phyloP scores from a whole-genome alignment of 805 yeast species.

The Candida taoyuanica region DNA sequence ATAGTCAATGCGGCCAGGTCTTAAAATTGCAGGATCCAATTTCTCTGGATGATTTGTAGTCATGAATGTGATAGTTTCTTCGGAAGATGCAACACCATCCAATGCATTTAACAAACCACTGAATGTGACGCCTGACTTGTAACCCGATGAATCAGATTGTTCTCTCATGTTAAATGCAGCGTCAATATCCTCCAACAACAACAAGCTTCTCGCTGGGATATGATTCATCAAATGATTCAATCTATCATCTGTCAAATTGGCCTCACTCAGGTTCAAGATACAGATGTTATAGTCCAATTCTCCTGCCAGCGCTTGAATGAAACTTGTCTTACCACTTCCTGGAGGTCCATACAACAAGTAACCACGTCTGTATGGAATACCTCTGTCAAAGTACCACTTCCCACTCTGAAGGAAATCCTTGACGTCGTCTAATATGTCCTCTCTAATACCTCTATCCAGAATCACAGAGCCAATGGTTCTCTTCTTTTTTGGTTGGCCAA shows the following conservation, averaged over 20 bases:
- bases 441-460: constrained; percentile 70
- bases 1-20: constrained; percentile 93
- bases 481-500: constrained; percentile 91
- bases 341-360: constrained; percentile 95
- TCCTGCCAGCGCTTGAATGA: constrained; percentile 95
- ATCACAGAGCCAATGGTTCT: constrained; percentile 82
- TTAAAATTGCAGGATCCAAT: constrained; percentile 84
- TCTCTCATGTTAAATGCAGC: constrained; percentile 88
- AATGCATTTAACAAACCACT: constrained; percentile 90
- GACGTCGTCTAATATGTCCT: constrained; percentile 64
- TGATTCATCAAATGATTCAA: constrained; percentile 94
- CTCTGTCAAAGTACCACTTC: constrained; percentile 90
- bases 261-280: constrained; percentile 84
- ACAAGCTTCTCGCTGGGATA: constrained; percentile 82
- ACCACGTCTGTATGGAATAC: constrained; percentile 97
- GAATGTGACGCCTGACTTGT: constrained; percentile 85
- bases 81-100: constrained; percentile 97
- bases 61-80: constrained; percentile 95
- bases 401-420: constrained; percentile 75
- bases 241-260: constrained; percentile 89
- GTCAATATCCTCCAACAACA: constrained; percentile 88
- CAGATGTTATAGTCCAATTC: constrained; percentile 94
- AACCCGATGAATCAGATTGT: constrained; percentile 75
- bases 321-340: constrained; percentile 94
- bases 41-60: constrained; percentile 96